Conservation (phyloP, 2,329 filamentous ascomycete genomes). For the Cercospora janseana region DNA sequence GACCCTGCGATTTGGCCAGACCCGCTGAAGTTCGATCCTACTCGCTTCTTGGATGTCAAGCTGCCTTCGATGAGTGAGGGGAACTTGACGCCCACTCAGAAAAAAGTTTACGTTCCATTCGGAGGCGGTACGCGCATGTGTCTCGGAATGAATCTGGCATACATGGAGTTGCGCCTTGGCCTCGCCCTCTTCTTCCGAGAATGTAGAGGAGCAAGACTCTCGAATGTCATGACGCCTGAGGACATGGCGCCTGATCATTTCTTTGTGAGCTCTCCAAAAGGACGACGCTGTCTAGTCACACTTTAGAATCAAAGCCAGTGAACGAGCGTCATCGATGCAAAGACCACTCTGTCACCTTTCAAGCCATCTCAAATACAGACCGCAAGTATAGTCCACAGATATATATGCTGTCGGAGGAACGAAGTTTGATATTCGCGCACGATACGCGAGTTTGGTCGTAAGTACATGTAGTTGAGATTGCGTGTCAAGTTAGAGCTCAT, state of each 20-base stretch:
- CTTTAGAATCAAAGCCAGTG: slow-evolving; percentile 6
- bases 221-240: slow-evolving; percentile 18
- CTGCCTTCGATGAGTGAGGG: slow-evolving; percentile 22
- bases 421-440: too few relatives aligned
- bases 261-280: slow-evolving; percentile 23
- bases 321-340: too few relatives aligned
- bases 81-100: slow-evolving; percentile 19
- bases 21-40: slow-evolving; percentile 20
- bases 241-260: slow-evolving; percentile 25
- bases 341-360: too few relatives aligned
- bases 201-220: slow-evolving; percentile 24
- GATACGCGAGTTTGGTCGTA: too few relatives aligned
- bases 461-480: too few relatives aligned
- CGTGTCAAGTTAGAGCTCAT: slow-evolving; percentile 31
- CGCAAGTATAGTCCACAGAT: too few relatives aligned
- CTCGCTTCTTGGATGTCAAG: slow-evolving; percentile 21
- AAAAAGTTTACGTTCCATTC: slow-evolving; percentile 26
- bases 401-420: too few relatives aligned
- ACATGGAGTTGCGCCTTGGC: slow-evolving; percentile 26
- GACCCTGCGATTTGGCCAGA: slow-evolving; percentile 24
- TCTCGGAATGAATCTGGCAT: slow-evolving; percentile 24
- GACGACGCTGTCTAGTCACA: slow-evolving; percentile 19
- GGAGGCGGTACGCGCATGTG: slow-evolving; percentile 24
- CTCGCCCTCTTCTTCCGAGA: slow-evolving; percentile 28
- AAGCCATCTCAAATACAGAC: too few relatives aligned